Conservation (phyloP, 805 yeast species). For the Cyberlindnera japonica region DNA sequence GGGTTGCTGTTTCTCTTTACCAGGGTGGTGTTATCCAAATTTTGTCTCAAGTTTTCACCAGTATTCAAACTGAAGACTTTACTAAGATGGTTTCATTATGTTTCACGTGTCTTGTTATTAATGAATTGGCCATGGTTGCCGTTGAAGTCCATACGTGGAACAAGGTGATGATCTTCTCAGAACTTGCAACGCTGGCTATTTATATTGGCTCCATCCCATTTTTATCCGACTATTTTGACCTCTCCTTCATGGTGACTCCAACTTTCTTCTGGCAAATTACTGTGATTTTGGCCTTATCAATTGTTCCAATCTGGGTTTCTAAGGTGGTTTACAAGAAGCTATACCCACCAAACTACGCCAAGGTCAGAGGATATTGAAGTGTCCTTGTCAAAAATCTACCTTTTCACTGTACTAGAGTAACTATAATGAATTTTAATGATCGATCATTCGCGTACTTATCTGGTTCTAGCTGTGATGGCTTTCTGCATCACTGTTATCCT, state of each 20-base stretch:
- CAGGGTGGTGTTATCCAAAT: conserved; percentile 89
- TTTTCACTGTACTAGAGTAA: conserved; percentile 4
- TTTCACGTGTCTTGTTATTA: conserved; percentile 73
- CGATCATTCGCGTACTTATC: neutral
- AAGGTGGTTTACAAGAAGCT: conserved; percentile 70
- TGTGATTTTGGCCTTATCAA: conserved; percentile 61
- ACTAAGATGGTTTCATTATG: conserved; percentile 80
- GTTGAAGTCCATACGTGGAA: conserved; percentile 92
- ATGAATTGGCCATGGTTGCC: conserved; percentile 92
- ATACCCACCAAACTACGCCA: conserved; percentile 94
- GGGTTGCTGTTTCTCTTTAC: conserved; percentile 86
- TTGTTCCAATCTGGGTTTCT: conserved; percentile 87
- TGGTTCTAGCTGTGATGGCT: conserved; percentile 13
- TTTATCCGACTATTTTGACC: conserved; percentile 80
- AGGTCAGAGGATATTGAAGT: conserved; percentile 70
- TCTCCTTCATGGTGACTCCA: conserved; percentile 54
- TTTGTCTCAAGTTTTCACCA: conserved; percentile 71
- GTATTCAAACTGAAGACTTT: conserved; percentile 53
- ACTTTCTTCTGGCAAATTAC: conserved; percentile 66
- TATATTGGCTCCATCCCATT: conserved; percentile 80
- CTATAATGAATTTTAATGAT: neutral
- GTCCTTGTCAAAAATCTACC: conserved; percentile 9
- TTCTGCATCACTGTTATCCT: conserved; percentile 32
- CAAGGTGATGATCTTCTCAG: conserved; percentile 66
- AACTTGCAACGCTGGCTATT: conserved; percentile 61